Conservation (phyloP, 331 rosid species). For the Quercus tomentella region DNA sequence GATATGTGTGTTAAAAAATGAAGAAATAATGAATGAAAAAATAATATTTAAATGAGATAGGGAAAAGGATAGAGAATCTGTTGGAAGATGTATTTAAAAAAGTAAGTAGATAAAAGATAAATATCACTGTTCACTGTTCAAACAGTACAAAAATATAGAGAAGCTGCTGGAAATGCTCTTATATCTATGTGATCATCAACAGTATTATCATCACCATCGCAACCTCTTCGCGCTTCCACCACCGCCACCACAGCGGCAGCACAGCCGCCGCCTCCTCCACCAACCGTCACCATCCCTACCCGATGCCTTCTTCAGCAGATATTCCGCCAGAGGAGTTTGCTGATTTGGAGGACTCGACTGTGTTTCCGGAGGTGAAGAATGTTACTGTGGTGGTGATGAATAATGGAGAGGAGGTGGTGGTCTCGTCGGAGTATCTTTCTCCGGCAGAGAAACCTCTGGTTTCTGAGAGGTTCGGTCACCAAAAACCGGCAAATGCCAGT, state of each 20-base stretch:
- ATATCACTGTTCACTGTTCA: too few species aligned
- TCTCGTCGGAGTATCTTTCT: constrained; percentile 11
- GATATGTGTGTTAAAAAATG: too few species aligned
- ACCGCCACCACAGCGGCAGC: not conserved
- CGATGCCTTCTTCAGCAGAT: not conserved
- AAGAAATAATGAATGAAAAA: too few species aligned
- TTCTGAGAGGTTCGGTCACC: constrained; percentile 46
- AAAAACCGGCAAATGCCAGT: constrained; percentile 43
- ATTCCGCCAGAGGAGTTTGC: too few species aligned
- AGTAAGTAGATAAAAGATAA: too few species aligned
- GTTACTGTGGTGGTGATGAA: not conserved
- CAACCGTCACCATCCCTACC: not conserved
- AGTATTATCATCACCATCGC: constrained; percentile 69
- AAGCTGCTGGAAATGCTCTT: not conserved
- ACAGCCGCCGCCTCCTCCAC: not conserved
- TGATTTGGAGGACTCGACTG: too few species aligned
- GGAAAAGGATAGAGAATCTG: too few species aligned
- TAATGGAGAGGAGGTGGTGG: not conserved
- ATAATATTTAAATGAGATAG: too few species aligned
- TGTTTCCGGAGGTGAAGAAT: constrained; percentile 11
- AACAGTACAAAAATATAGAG: too few species aligned
- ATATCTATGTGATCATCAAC: constrained; percentile 54
- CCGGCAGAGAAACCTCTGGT: constrained; percentile 43
- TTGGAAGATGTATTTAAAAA: too few species aligned
- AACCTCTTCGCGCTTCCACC: constrained; percentile 53